A percentile compares a stretch with the other conserved stretches of the same genome.
These are phyloP conservation scores for Earliella scabrosa DNA, from an alignment of 1,284 basidiomycete genomes.

Conservation along the genomic window DNA sequence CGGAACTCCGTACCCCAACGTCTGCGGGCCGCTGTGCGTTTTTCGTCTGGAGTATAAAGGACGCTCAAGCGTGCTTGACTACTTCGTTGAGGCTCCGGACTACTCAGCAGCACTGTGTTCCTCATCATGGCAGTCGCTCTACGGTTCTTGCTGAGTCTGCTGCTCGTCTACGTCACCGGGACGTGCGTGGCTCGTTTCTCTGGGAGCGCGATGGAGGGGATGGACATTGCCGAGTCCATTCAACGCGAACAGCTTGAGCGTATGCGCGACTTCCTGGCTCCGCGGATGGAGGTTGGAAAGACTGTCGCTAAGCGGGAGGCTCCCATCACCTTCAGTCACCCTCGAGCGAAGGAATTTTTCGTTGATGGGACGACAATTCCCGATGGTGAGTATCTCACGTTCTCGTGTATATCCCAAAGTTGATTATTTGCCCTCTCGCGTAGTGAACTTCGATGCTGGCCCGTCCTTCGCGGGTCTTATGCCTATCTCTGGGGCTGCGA, in stretches of 20 bases:
- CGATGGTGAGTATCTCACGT: constrained; percentile 25
- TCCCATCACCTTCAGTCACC: constrained; percentile 38
- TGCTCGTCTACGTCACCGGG: constrained; percentile 4
- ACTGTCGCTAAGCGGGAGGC: constrained; percentile 23
- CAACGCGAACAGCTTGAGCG: constrained; percentile 53
- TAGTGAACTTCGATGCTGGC: constrained; percentile 44
- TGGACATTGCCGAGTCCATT: constrained; percentile 47
- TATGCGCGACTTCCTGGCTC: constrained; percentile 47
- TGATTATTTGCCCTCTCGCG: constrained; percentile 6
- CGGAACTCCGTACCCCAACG: constrained; percentile 8
- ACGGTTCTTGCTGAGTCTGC: constrained; percentile 5
- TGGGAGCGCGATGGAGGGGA: constrained; percentile 37
- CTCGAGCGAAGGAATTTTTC: constrained; percentile 37
- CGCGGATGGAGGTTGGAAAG: constrained; percentile 16
- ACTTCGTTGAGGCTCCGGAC: background rate
- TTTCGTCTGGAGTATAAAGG: background rate
- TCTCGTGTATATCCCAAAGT: constrained; percentile 18
- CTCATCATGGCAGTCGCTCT: background rate
- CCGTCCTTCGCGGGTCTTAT: constrained; percentile 45
- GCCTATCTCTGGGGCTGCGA: constrained; percentile 39
- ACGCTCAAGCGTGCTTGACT: background rate
- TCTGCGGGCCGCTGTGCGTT: background rate
- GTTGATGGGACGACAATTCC: constrained; percentile 39
- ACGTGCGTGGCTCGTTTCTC: constrained; percentile 13
- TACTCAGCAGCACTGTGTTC: background rate